A percentile compares a stretch with the other conserved stretches of the same genome.
These are phyloP conservation scores for Hondaea fermentalgiana DNA, from an alignment of 108 stramenopile species.

Conservation along the genomic window DNA sequence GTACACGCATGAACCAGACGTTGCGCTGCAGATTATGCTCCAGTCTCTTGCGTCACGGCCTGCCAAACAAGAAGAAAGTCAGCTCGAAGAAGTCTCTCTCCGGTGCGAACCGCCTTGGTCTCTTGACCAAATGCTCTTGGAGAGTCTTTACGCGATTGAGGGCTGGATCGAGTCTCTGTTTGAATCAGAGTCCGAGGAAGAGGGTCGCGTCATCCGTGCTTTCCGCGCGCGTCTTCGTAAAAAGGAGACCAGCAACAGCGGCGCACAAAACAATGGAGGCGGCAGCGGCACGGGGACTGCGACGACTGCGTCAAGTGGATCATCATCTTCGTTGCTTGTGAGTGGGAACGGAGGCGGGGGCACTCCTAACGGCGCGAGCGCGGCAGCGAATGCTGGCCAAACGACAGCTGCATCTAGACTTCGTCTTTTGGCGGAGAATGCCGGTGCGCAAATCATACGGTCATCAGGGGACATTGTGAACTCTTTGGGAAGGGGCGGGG, in stretches of 20 bases:
- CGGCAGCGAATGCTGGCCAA: background rate
- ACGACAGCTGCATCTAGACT: background rate
- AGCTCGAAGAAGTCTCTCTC: background rate
- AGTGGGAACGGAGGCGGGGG: background rate
- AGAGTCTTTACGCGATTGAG: background rate
- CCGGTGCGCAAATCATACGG: background rate
- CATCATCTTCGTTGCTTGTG: no score
- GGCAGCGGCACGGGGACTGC: no score
- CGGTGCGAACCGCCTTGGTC: conserved; percentile 12
- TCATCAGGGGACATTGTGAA: background rate
- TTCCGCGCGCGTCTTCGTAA: background rate
- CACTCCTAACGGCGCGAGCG: background rate
- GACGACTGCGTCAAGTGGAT: no score
- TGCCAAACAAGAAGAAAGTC: background rate
- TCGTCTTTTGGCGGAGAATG: background rate
- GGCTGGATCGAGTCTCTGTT: conserved; percentile 18
- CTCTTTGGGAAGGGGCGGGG: background rate
- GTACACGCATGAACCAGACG: background rate
- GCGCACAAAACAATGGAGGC: background rate
- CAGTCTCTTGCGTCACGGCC: background rate
- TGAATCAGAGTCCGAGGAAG: conserved; percentile 3
- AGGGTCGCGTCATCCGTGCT: background rate
- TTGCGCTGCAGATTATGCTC: background rate
- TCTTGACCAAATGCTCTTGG: conserved; percentile 8
- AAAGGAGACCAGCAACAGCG: background rate